Conservation (phyloP, 352 stramenopile species). For the Saprolegnia diclina region DNA sequence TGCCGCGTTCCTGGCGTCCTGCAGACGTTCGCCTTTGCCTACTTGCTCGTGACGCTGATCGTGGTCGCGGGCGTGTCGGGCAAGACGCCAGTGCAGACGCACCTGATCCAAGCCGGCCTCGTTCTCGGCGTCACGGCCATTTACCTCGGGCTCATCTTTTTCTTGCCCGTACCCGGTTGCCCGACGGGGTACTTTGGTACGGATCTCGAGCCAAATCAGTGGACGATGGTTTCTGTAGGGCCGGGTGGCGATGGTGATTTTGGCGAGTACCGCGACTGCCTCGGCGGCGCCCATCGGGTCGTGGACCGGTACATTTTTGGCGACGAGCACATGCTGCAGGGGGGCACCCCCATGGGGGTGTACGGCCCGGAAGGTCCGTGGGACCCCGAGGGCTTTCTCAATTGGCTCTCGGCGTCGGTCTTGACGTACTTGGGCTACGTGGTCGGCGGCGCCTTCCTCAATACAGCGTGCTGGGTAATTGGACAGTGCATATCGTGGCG, state of each 20-base stretch:
- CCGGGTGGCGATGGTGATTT: slow-evolving; percentile 49
- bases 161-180: slow-evolving; percentile 53
- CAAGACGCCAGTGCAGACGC: background rate
- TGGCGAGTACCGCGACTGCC: slow-evolving; percentile 55
- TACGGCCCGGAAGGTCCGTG: slow-evolving; percentile 52
- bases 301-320: slow-evolving; percentile 62
- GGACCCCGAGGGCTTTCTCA: slow-evolving; percentile 74
- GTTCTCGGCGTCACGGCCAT: background rate
- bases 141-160: slow-evolving; percentile 54
- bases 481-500: background rate
- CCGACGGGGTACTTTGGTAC: slow-evolving; percentile 63
- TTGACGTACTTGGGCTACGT: slow-evolving; percentile 66
- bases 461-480: background rate
- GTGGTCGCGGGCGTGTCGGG: slow-evolving; percentile 9
- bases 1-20: slow-evolving; percentile 52
- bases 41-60: slow-evolving; percentile 8
- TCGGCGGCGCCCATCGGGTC: slow-evolving; percentile 67
- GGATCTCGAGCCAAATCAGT: background rate
- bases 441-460: slow-evolving; percentile 33
- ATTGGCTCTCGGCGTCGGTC: slow-evolving; percentile 59
- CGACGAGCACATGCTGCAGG: slow-evolving; percentile 51
- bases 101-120: background rate
- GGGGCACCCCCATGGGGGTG: slow-evolving; percentile 45
- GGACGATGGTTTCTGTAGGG: background rate
- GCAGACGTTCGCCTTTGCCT: slow-evolving; percentile 25